A percentile compares a stretch with the other conserved stretches of the same genome.
These are phyloP conservation scores for Alternaria brassicicola DNA, from an alignment of 2,329 filamentous ascomycete genomes.

Conservation along the genomic window DNA sequence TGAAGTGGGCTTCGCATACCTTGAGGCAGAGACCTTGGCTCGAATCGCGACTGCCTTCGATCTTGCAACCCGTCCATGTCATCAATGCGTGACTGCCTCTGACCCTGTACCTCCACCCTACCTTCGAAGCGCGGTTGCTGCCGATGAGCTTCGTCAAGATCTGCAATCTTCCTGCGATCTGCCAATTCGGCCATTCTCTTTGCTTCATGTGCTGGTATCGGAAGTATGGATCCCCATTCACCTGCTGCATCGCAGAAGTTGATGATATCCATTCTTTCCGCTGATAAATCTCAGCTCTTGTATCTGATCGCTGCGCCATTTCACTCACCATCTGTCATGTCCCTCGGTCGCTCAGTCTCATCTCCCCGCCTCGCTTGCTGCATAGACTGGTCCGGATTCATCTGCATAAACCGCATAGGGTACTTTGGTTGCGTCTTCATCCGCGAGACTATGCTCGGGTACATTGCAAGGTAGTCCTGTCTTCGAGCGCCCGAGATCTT, in stretches of 20 bases:
- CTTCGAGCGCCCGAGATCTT: constrained; percentile 21
- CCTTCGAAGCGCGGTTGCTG: neutral
- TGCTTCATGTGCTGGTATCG: constrained; percentile 26
- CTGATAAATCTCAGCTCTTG: neutral
- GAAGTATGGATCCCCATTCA: constrained; percentile 37
- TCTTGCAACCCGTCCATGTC: neutral
- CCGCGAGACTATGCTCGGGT: constrained; percentile 23
- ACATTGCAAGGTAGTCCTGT: constrained; percentile 21
- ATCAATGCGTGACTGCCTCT: neutral
- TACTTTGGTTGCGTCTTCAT: constrained; percentile 34
- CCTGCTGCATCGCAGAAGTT: constrained; percentile 35
- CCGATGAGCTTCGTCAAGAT: neutral
- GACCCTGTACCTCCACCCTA: neutral
- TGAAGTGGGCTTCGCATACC: neutral
- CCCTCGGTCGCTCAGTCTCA: neutral
- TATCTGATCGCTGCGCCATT: neutral
- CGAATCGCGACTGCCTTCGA: neutral
- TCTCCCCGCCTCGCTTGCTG: neutral
- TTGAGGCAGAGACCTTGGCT: neutral
- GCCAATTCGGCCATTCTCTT: constrained; percentile 28
- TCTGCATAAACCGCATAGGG: constrained; percentile 28
- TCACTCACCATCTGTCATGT: constrained; percentile 26
- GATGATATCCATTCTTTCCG: constrained; percentile 23
- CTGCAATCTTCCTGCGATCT: constrained; percentile 23
- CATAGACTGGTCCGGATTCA: constrained; percentile 23